Base-by-base conservation (phyloP, 345 rosid genomes). In the Dovyalis caffra region DNA sequence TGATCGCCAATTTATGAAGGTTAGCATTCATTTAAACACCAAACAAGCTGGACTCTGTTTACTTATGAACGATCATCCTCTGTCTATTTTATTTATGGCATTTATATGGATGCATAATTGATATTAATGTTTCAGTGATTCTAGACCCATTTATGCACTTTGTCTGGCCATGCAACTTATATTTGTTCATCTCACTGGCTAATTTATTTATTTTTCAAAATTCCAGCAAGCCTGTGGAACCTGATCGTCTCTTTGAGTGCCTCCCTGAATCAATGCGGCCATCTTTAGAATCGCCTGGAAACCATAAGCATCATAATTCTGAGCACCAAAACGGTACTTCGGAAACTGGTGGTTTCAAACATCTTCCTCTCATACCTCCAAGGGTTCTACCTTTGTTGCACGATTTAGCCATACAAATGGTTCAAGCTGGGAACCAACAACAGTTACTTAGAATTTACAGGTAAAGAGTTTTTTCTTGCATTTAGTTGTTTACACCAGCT, bases 191-290 rank as follows among this genome's bases (percentile, higher is more conserved):
- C 28, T 62, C 33, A 32, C 16, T 1, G 14, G 49, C 72, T 71
- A 70, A 1, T 74, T 71, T 34, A 15, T 79, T 69, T 75, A 49
- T 69, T 61, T 35, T 66, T 29, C 62, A 34, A 67, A 76, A 74
- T 72, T 82, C 75, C 92, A 95, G 98, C 87, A 93, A 93, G 78
- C 90, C 99, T 2, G 90, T 93, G 81, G 98, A 95, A 76, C 95
- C 99, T 80, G 99, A 93, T 78, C 95, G 90, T 69, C 94, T 95
- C 81, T 95, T 91, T 75, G 97, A 91, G 75, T 89, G 99, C 83
- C 93, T 95, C 58, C 99, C 99, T 38, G 91, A 89, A 83, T 90
- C 98, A 21, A 79, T 91, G 85, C 92, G 96, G 56, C 98, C 99
- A 28, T 88, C 99, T 10, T 76, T 92, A 45, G 94, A 82, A 34